Conservation (phyloP, 2,329 filamentous ascomycete species). For the Cercospora zeina region DNA sequence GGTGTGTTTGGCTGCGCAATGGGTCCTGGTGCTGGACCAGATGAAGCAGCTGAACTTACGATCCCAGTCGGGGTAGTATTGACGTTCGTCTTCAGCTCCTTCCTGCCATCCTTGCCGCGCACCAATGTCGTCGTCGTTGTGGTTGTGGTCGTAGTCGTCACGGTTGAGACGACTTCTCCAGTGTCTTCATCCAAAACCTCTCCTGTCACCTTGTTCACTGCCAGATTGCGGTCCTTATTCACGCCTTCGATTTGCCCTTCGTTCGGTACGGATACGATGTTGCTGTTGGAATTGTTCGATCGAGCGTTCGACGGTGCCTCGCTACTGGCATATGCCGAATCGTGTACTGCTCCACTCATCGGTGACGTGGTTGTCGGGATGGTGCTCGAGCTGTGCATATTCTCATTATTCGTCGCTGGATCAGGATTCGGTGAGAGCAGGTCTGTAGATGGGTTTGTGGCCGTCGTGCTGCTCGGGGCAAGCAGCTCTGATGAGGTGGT, state of each 20-base stretch:
- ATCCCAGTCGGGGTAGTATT: constrained; percentile 20
- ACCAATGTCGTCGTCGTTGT: constrained; percentile 34
- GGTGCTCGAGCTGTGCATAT: constrained; percentile 6
- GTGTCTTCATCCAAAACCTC: constrained; percentile 38
- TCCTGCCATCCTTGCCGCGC: constrained; percentile 29
- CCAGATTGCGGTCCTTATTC: constrained; percentile 31
- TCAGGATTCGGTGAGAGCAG: constrained; percentile 15
- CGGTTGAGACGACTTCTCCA: constrained; percentile 36
- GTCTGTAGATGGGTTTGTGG: constrained; percentile 14
- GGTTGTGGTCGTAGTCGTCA: constrained; percentile 39
- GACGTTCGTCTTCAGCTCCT: constrained; percentile 27
- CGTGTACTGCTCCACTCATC: constrained; percentile 18
- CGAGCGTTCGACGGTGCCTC: constrained; percentile 18
- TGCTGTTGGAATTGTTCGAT: constrained; percentile 18
- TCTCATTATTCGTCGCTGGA: constrained; percentile 5
- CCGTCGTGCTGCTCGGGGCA: constrained; percentile 9
- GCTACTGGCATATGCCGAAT: constrained; percentile 35
- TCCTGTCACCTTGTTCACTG: constrained; percentile 35
- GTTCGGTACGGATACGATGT: constrained; percentile 35
- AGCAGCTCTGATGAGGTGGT: constrained; percentile 13
- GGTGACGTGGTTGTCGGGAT: constrained; percentile 8
- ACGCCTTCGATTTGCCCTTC: constrained; percentile 36
- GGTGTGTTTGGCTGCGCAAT: neutral
- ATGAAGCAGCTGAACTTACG: constrained; percentile 12
- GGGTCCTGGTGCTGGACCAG: neutral